Base-by-base conservation (phyloP, 371 early-diverging fungal species). In the Rhizopus delemar region DNA sequence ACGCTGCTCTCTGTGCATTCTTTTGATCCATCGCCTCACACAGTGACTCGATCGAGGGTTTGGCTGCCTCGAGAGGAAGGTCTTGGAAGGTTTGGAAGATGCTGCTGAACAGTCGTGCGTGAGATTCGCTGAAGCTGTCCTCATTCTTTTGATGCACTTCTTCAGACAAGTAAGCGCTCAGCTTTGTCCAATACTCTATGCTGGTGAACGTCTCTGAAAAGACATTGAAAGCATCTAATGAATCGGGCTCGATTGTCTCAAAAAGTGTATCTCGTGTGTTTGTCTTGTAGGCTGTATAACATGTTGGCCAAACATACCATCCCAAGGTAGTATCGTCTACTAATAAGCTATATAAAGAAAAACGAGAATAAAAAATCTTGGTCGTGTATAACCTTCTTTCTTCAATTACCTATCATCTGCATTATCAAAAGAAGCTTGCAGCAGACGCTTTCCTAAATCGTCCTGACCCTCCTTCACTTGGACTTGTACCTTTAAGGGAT, bases 271-370 rank as follows among this genome's bases (percentile, higher is more conserved):
- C 63, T 2, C 46, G 22, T 0, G 72, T 71, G 8, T 82, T 75
- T 5, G 75, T 68, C 1, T 69, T 56, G 62, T 90, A 90, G 0
- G 75, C 82, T 43, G 77, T 78, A 60, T 74, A 78, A 2, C 72
- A 61, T 28, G 73, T 65, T 3, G 92, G 91, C 90, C 91, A 92
- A 4, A 79, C 89, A 59, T 85, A 81, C 92, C 93, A 93, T 2
- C 93, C 95, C 11, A 80, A 69, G 1, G 73, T 55, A 1, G 67
- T 60, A 16, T 75, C 75, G 43, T 91, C 91, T 2, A 81, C 70
- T 13, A 87, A 64, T 9, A 75, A 38, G 46, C 81, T 83, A 51
- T 11, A 4, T 6, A n/a, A 5, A 13, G 15, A 43, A 5, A 5
- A 13, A n/a, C 3, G 28, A 5, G 48, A 15, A 53, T n/a, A 50